Base-by-base conservation (phyloP, 1,284 basidiomycete species). In the Tylopilus sp. region DNA sequence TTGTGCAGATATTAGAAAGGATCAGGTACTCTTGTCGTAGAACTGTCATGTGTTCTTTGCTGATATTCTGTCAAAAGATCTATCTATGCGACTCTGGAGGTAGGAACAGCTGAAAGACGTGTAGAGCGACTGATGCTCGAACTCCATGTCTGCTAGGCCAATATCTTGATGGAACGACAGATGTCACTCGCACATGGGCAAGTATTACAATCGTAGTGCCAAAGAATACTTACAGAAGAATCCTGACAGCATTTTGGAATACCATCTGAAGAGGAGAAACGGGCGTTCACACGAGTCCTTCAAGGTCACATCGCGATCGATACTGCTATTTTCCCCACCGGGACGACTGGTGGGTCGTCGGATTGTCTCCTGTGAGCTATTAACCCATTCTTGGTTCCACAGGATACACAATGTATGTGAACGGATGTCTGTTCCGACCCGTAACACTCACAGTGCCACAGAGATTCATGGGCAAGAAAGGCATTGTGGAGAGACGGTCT, bases 291-390 rank as follows among this genome's bases (percentile, higher is more conserved):
- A 0, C 79, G 94, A 15, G 97, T 99, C 1, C 73, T 99, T 41
- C 95, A 99, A 72, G 96, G 96, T 0, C 92, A 98, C 64, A 97
- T 99, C 53, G 83, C 89, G 2, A 87, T 97, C 41, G 96, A 97
- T 66, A 80, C 80, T 0, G 83, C 85, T 10, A 67, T 97, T 7
- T 93, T 97, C 69, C 96, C 96, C 0, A 78, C 74, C 43, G 92
- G 92, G 16, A 97, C 93, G 0, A 92, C 92, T 23, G 93, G 90
- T 78, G 29, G 67, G 62, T 30, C 21, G 15, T 15, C 25, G 23
- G 10, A 28, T 29, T 18, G 12, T 26, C 19, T 33, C 26, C 9
- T 37, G 6, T 11, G 6, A 15, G 3, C n/a, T 11, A 15, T 39
- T 35, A 2, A 23, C 19, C 54, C 23, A 59, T 13, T 9, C 25